Evolutionary conservation across 441 rosid species (phyloP), one percentile per base, ranked within the genome.

Genomic region (Croton laevigatus): DNA sequence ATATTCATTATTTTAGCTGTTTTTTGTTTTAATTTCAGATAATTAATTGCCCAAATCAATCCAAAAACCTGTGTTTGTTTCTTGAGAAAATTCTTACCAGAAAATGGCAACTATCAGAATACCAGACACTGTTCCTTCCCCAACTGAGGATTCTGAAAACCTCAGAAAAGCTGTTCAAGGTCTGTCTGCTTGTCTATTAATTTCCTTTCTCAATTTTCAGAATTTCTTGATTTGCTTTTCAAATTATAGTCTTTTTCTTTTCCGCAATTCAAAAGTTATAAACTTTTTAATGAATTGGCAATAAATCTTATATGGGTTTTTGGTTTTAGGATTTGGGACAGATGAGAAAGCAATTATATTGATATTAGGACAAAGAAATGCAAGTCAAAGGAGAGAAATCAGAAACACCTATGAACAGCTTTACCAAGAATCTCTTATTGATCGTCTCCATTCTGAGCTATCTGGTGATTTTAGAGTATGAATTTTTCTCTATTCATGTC

Each of bases 381-480:
- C 89, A 55, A 83, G 69, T 73, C 99, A 94, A 59, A 88, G 97
- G 81, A 85, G 59, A 78, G 59, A 42, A 69, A 94, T 94, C 72
- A 81, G 82, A 59, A 96, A 92, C 40, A 72, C 86, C 20, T 94
- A 89, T 72, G 71, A 48, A 79, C 81, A 78, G 72, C 88, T 82
- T 71, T 87, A 85, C 74, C 75, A 82, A 46, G 77, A 87, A 79
- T 78, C 81, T 49, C 98, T 94, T 65, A 77, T 86, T 66, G 79
- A 81, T 71, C 82, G 71, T 71, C 91, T 92, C 36, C 3, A 72
- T 46, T 80, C 91, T 38, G 97, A 94, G 69, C 79, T 94, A 40
- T 86, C 93, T 53, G 93, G 98, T 70, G 93, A 92, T 85, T 94
- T 88, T 70, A 60, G 83, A 59, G 96, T 89, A 83, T 12, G 83